Evolutionary conservation across 495 filamentous ascomycete species (phyloP).

Genomic region (Xylaria bambusicola): DNA sequence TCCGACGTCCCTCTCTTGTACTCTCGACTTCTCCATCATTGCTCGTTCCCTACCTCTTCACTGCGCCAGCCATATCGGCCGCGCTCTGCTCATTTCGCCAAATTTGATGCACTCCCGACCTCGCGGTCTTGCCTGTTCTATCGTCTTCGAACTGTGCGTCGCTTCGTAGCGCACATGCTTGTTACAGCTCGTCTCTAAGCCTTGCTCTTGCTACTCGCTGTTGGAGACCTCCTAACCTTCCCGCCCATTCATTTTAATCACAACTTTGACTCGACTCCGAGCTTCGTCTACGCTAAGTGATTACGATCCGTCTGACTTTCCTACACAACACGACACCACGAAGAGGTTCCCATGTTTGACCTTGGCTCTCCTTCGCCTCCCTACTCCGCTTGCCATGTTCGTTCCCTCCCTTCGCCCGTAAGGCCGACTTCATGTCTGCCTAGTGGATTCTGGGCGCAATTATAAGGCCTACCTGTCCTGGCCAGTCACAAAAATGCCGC

Average conservation of each 20-base stretch:
- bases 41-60: slow-evolving; percentile 17
- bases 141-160: background rate
- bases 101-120: background rate
- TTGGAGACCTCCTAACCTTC: slow-evolving; percentile 18
- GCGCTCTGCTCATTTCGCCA: slow-evolving; percentile 22
- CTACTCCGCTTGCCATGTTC: background rate
- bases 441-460: background rate
- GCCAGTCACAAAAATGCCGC: slow-evolving; percentile 1
- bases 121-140: background rate
- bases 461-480: background rate
- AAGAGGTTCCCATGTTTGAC: background rate
- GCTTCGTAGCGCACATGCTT: background rate
- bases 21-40: slow-evolving; percentile 21
- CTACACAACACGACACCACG: background rate
- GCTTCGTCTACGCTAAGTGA: slow-evolving; percentile 10
- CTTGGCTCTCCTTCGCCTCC: background rate
- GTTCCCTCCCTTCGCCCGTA: background rate
- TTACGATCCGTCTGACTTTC: background rate
- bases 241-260: slow-evolving; percentile 10
- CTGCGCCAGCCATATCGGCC: slow-evolving; percentile 8
- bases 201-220: slow-evolving; percentile 16
- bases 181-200: slow-evolving; percentile 16
- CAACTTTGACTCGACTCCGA: slow-evolving; percentile 18
- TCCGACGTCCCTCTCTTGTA: slow-evolving; percentile 23
- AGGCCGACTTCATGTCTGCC: background rate